Percentiles rank a stretch among this genome's conserved stretches.
Evolutionary conservation across 2,329 filamentous ascomycete species (phyloP).

Genomic region (Aspergillus ibericus): DNA sequence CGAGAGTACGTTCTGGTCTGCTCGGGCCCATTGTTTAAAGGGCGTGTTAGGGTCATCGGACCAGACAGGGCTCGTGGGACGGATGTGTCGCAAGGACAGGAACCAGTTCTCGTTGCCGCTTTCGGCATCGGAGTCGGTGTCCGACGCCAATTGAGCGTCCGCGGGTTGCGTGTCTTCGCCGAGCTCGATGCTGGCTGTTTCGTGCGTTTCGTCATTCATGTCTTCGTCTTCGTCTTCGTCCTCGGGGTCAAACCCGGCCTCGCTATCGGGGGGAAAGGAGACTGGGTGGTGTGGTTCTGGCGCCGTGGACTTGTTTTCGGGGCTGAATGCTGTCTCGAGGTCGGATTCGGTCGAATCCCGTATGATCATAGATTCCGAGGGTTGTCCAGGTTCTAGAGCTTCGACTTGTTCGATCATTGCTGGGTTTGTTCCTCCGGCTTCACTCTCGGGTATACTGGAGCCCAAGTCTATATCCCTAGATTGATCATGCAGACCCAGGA

Average conservation of each 20-base stretch:
- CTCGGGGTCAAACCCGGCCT: neutral
- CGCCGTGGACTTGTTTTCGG: neutral
- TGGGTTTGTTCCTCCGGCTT: neutral
- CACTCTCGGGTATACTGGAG: neutral
- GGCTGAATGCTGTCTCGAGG: conserved; percentile 2
- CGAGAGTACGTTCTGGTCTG: conserved; percentile 32
- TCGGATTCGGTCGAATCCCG: neutral
- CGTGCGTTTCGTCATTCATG: conserved; percentile 24
- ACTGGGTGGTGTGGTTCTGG: neutral
- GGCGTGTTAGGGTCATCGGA: conserved; percentile 38
- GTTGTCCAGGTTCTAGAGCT: neutral
- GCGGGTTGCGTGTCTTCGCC: conserved; percentile 24
- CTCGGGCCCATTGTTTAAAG: conserved; percentile 40
- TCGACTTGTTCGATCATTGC: neutral
- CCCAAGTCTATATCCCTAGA: neutral
- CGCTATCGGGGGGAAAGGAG: neutral
- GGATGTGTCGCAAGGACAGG: conserved; percentile 26
- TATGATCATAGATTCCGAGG: neutral
- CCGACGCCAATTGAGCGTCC: neutral
- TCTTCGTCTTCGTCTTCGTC: conserved; percentile 12
- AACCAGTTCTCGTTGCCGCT: conserved; percentile 32
- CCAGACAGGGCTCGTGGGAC: conserved; percentile 27
- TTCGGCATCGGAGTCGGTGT: conserved; percentile 7
- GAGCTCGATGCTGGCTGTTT: conserved; percentile 41
- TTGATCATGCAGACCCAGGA: neutral